These are phyloP conservation scores for Punctularia strigosozonata DNA, from an alignment of 768 basidiomycete species.

Conservation along the genomic window DNA sequence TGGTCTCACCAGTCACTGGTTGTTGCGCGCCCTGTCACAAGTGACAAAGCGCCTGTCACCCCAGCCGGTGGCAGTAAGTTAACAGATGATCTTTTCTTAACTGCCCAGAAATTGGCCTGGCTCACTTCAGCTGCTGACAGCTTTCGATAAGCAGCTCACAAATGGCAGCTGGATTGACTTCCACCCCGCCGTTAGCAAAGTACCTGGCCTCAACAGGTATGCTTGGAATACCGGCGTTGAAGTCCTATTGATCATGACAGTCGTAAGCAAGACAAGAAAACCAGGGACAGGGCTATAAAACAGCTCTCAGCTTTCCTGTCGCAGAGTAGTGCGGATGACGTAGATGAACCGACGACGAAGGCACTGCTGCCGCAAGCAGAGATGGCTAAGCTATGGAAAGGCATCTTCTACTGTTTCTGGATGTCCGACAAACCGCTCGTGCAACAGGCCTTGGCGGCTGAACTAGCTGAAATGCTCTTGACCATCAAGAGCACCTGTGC, in stretches of 20 bases:
- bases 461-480: slow-evolving; percentile 74
- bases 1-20: too few relatives aligned
- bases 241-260: not conserved
- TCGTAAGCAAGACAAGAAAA: slow-evolving; percentile 62
- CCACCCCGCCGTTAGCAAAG: slow-evolving; percentile 68
- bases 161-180: slow-evolving; percentile 22
- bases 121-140: too few relatives aligned
- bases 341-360: too few relatives aligned
- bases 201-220: slow-evolving; percentile 85
- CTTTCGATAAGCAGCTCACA: too few relatives aligned
- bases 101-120: too few relatives aligned
- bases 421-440: slow-evolving; percentile 99
- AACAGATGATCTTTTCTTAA: too few relatives aligned
- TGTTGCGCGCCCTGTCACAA: too few relatives aligned
- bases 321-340: slow-evolving; percentile 37
- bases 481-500: slow-evolving; percentile 44
- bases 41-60: too few relatives aligned
- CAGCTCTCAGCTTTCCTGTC: slow-evolving; percentile 73
- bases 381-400: slow-evolving; percentile 94
- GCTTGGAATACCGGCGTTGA: slow-evolving; percentile 5
- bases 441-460: slow-evolving; percentile 82
- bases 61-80: too few relatives aligned
- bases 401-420: slow-evolving; percentile 99
- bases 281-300: slow-evolving; percentile 84
- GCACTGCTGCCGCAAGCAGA: slow-evolving; percentile 64